Base-by-base conservation (phyloP, 148 eudicot species). In the Pouteria glomerata region DNA sequence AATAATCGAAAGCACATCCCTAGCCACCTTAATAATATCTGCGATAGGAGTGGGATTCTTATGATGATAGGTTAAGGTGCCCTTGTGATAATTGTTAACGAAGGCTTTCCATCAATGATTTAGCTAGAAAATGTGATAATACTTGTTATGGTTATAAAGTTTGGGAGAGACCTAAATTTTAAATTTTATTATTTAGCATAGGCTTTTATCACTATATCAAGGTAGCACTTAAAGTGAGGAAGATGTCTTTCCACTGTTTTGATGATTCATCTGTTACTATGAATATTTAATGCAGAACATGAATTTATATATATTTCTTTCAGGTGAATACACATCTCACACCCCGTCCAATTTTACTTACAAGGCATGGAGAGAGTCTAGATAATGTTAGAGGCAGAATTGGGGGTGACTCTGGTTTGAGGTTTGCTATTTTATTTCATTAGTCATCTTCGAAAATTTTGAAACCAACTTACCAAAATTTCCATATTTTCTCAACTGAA, bases 281-380 rank as follows among this genome's bases (percentile, higher is more conserved):
- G 44, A 39, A 39, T 39, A 39, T 39, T 39, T 39, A 10, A 39
- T 10, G 10, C 10, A 10, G 44, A 63, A 68, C 48, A 72, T 45
- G 55, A 48, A 65, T 33, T 42, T 73, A 39, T 44, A 15, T 62
- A 21, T 29, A 39, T 75, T 42, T 26, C 57, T 67, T 78, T 74
- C 84, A 94, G 98, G 98, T 94, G 65, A 94, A 95, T 82, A 86
- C 94, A 44, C 96, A 91, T 82, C 85, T 95, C 76, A 91, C 89
- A 7, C 97, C 98, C 8, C 93, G 96, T 62, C 98, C 98, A 58
- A 91, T 95, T 82, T 82, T 95, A 73, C 93, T 91, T 39, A 91
- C 97, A 26, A 85, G 97, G 84, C 97, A 94, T 81, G 97, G 97
- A 74, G 93, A 95, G 89, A 95, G 97, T 80, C 81, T 74, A 45